Conservation (phyloP, 2,329 filamentous ascomycete genomes). For the Leptographium wingfieldii region DNA sequence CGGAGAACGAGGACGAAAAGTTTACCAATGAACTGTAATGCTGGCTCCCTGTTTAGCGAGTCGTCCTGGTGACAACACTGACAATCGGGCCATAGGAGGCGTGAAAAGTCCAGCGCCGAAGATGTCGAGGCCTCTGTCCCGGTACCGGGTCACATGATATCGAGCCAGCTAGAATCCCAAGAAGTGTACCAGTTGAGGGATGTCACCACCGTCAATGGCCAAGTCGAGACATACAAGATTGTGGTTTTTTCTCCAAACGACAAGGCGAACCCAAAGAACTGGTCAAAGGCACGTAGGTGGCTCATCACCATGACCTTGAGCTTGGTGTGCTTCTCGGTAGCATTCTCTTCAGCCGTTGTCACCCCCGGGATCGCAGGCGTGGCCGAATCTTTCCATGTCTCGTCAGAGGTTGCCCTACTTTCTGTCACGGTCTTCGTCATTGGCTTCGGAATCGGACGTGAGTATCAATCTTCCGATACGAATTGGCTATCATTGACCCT, state of each 20-base stretch:
- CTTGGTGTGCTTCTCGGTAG: constrained; percentile 33
- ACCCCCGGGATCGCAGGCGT: constrained; percentile 31
- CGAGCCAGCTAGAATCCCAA: background rate
- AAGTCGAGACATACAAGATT: constrained; percentile 14
- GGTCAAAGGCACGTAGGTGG: constrained; percentile 47
- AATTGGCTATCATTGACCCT: background rate
- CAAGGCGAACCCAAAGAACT: constrained; percentile 33
- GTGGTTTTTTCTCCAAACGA: constrained; percentile 17
- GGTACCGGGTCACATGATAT: background rate
- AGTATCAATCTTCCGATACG: background rate
- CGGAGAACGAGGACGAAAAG: background rate
- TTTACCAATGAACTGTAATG: background rate
- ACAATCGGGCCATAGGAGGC: background rate
- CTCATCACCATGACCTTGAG: constrained; percentile 39
- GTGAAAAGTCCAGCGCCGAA: background rate
- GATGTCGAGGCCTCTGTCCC: background rate
- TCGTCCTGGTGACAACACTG: background rate
- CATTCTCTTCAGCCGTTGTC: constrained; percentile 36
- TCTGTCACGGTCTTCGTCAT: constrained; percentile 30
- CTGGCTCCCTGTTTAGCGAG: background rate
- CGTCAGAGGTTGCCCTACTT: constrained; percentile 29
- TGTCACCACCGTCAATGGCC: background rate
- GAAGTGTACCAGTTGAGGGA: background rate
- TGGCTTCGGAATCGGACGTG: constrained; percentile 2
- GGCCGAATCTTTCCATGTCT: constrained; percentile 26